Conservation (phyloP, 768 basidiomycete species). For the Suillus subaureus region DNA sequence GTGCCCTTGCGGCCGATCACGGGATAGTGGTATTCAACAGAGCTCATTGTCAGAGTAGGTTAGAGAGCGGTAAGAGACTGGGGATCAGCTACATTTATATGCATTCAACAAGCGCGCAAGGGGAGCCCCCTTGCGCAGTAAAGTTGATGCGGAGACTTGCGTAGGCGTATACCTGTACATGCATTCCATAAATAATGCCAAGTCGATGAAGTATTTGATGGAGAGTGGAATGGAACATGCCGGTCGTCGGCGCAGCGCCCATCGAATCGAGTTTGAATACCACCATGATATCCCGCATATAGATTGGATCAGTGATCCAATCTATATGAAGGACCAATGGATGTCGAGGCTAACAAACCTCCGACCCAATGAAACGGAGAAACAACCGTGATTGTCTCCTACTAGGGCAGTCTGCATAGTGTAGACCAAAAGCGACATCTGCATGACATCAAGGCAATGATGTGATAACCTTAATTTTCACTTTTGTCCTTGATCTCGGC, state of each 20-base stretch:
- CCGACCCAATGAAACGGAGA: neutral
- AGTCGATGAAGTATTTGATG: too few species aligned
- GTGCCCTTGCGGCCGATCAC: constrained; percentile 21
- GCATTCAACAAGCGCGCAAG: neutral
- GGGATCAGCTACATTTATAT: neutral
- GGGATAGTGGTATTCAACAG: constrained; percentile 19
- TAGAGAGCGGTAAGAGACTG: neutral
- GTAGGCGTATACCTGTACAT: neutral
- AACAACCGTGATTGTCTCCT: neutral
- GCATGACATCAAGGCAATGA: neutral
- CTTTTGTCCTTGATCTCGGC: neutral
- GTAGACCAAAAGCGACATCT: neutral
- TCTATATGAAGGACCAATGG: neutral
- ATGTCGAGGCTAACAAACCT: too few species aligned
- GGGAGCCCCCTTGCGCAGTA: neutral
- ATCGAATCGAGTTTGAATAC: neutral
- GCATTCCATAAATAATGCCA: neutral
- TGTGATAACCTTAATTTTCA: neutral
- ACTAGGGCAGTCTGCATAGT: neutral
- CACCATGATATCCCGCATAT: neutral
- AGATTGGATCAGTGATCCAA: neutral
- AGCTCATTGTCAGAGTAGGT: neutral
- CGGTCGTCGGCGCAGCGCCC: neutral
- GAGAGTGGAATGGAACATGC: neutral
- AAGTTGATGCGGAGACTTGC: neutral